Evolutionary conservation across 2,329 filamentous ascomycete species (phyloP).

Genomic region (Cordyceps cateniannulata): DNA sequence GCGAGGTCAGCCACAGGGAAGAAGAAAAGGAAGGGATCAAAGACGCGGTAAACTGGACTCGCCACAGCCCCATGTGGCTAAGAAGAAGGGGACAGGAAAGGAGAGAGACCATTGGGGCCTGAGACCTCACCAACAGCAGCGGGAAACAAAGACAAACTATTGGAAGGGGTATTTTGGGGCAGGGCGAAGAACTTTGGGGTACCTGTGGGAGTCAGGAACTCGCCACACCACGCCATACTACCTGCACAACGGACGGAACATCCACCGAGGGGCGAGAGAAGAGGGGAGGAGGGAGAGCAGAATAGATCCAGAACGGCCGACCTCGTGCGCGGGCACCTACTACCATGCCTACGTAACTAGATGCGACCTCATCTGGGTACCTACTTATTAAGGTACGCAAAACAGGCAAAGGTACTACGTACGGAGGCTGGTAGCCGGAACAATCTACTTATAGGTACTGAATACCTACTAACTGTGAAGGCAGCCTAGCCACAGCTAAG

Average conservation of each 20-base stretch:
- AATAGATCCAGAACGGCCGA: not conserved
- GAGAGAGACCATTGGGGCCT: not conserved
- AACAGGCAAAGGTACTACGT: no score
- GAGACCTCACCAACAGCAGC: not conserved
- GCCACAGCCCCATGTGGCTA: constrained; percentile 13
- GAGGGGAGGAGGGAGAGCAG: not conserved
- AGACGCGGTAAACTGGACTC: not conserved
- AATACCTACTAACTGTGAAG: not conserved
- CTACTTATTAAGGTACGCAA: no score
- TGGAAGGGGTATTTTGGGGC: not conserved
- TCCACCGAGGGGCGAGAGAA: not conserved
- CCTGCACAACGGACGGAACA: not conserved
- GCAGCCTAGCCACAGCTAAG: not conserved
- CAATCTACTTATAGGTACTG: not conserved
- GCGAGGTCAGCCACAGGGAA: constrained; percentile 1
- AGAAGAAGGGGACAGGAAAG: not conserved
- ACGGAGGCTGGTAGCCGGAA: not conserved
- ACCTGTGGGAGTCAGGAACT: not conserved
- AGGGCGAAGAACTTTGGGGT: not conserved
- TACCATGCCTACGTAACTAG: not conserved
- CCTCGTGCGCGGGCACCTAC: not conserved
- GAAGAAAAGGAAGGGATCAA: not conserved
- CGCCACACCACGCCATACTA: not conserved
- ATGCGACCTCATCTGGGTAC: no score
- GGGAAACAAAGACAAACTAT: not conserved